These are phyloP conservation scores for Pseudonectria buxi DNA, from an alignment of 2,329 filamentous ascomycete species.

Conservation along the genomic window DNA sequence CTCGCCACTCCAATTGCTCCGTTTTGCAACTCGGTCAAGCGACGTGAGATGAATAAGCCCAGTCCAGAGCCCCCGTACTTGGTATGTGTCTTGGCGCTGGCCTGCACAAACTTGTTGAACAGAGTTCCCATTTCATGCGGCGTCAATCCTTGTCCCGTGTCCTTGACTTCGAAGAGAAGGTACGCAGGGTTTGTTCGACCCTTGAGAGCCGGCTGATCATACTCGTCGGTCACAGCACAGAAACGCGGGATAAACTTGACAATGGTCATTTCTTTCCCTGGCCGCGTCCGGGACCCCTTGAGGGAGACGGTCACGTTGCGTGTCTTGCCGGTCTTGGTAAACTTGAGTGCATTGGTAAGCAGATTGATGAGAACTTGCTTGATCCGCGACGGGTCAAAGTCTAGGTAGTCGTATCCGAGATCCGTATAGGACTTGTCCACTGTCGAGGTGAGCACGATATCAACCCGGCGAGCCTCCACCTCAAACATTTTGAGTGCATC, in stretches of 20 bases:
- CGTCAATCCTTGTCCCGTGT: conserved; percentile 69
- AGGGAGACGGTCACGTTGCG: conserved; percentile 48
- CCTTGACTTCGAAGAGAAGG: conserved; percentile 66
- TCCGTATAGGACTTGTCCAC: conserved; percentile 55
- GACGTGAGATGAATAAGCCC: conserved; percentile 70
- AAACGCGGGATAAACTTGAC: conserved; percentile 59
- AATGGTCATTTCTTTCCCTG: conserved; percentile 32
- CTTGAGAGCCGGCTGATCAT: conserved; percentile 27
- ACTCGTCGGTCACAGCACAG: conserved; percentile 35
- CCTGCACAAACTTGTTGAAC: conserved; percentile 74
- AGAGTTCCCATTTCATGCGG: conserved; percentile 65
- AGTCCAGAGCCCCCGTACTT: conserved; percentile 75
- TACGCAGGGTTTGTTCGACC: conserved; percentile 45
- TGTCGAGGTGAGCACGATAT: conserved; percentile 59
- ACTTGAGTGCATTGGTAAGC: conserved; percentile 76
- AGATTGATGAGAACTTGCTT: conserved; percentile 76
- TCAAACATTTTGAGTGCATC: conserved; percentile 72
- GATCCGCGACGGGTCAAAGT: conserved; percentile 65
- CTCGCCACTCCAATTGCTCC: conserved; percentile 71
- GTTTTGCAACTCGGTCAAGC: conserved; percentile 74
- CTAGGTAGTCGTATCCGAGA: conserved; percentile 56
- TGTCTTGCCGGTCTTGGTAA: conserved; percentile 58
- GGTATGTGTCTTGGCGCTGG: conserved; percentile 67
- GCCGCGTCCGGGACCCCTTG: conserved; percentile 35
- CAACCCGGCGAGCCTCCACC: conserved; percentile 61